These are phyloP conservation scores for Termitomyces sp. DNA, from an alignment of 768 basidiomycete species.

Conservation along the genomic window DNA sequence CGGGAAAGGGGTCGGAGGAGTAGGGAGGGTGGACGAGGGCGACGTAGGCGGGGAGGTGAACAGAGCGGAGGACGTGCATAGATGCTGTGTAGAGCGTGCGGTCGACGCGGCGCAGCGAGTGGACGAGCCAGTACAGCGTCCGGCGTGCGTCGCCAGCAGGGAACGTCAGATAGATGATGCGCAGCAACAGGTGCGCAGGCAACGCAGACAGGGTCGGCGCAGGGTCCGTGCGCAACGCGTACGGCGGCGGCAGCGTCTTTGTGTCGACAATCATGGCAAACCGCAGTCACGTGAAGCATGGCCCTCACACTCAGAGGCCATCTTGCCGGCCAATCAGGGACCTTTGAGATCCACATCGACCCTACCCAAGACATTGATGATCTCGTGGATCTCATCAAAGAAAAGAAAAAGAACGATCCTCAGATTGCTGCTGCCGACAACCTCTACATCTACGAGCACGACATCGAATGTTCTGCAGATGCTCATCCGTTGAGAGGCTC, in stretches of 20 bases:
- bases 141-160: too few relatives aligned
- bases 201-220: constrained; percentile 18
- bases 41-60: constrained; percentile 63
- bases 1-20: constrained; percentile 74
- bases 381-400: too few relatives aligned
- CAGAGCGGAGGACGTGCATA: constrained; percentile 78
- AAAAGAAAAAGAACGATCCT: too few relatives aligned
- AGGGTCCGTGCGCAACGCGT: not conserved
- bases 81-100: constrained; percentile 68
- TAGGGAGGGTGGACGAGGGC: constrained; percentile 62
- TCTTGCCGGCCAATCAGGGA: too few relatives aligned
- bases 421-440: too few relatives aligned
- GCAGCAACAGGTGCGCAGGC: constrained; percentile 61
- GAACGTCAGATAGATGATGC: constrained; percentile 11
- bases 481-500: too few relatives aligned
- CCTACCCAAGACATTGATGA: too few relatives aligned
- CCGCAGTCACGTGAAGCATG: too few relatives aligned
- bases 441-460: too few relatives aligned
- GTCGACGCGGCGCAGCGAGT: constrained; percentile 58
- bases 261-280: not conserved
- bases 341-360: too few relatives aligned
- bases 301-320: too few relatives aligned
- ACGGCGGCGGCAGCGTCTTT: not conserved
- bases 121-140: constrained; percentile 60
- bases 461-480: too few relatives aligned